Evolutionary conservation across 352 stramenopile genomes (phyloP).

Genomic region (Globisporangium echinulatum): DNA sequence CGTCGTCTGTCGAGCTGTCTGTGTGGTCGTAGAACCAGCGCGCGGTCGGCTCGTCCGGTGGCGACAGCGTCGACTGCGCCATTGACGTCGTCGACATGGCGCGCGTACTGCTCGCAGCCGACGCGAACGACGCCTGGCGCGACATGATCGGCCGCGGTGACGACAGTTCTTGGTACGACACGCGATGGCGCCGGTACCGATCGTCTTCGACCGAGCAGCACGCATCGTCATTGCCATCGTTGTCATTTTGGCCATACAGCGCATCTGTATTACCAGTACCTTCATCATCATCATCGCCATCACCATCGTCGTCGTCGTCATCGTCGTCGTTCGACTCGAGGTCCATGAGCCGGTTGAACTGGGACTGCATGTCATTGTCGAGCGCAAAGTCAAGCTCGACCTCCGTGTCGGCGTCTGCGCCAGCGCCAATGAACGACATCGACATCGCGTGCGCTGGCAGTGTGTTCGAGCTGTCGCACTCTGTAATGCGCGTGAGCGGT

Average conservation of each 20-base stretch:
- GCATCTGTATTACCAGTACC: not conserved
- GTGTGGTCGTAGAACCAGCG: conserved; percentile 79
- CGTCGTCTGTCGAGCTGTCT: conserved; percentile 16
- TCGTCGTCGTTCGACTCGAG: conserved; percentile 43
- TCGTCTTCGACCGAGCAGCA: conserved; percentile 1
- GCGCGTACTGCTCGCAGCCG: conserved; percentile 37
- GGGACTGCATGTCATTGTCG: conserved; percentile 64
- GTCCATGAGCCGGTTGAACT: conserved; percentile 70
- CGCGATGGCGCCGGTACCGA: conserved; percentile 8
- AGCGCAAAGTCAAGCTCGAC: conserved; percentile 80
- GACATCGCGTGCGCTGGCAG: conserved; percentile 39
- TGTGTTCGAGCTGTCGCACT: conserved; percentile 8
- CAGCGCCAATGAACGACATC: conserved; percentile 77
- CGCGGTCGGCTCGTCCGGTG: conserved; percentile 63
- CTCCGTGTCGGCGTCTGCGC: conserved; percentile 64
- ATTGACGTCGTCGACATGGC: conserved; percentile 35
- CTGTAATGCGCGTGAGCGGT: conserved; percentile 7
- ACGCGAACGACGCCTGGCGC: conserved; percentile 51
- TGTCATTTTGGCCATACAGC: conserved; percentile 4
- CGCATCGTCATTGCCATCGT: conserved; percentile 13
- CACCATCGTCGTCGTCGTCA: conserved; percentile 17
- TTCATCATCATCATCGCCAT: conserved; percentile 30
- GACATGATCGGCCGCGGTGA: conserved; percentile 40
- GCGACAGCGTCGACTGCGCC: conserved; percentile 36
- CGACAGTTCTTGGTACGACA: conserved; percentile 25